Evolutionary conservation across 352 stramenopile genomes (phyloP), one percentile per base, ranked within the genome.

Genomic region (Globisporangium perplexum): DNA sequence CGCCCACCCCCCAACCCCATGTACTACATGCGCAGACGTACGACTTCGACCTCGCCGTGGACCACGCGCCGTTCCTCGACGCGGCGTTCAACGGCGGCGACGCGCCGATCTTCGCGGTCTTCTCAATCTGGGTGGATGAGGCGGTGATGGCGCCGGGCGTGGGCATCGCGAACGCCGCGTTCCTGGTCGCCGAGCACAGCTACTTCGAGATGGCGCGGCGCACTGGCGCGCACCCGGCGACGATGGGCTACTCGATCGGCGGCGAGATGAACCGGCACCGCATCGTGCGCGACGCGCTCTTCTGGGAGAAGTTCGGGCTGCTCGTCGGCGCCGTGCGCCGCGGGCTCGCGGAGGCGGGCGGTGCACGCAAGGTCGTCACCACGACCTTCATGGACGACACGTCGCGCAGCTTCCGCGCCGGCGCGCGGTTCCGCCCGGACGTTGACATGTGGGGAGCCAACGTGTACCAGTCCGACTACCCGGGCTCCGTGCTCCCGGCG

Each of bases 71-170:
- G 45, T 89, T 62, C 58, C 67, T 89, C 26, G 78, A 86, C 35
- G 75, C 78, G 2, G 78, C 78, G 23, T 89, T 66, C 64, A 87
- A 89, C 61, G 45, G 61, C 24, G 75, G 75, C 22, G 60, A 71
- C 11, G 44, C 76, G n/a, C 62, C 75, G 30, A 73, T 89, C 53
- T 87, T 72, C 69, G 77, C 78, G 18, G 59, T 89, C 33, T 89
- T 89, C 60, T 84, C 73, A 26, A 81, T 89, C 53, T 89, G 78
- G 78, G 82, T 89, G 55, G 72, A 85, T 44, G 73, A 85, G 38
- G 47, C 55, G 41, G 18, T 85, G 28, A 89, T 89, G 77, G 47
- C 69, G 31, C 20, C 69, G 0, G 17, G 50, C 22, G 47, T 70
- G 22, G 31, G 62, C 15, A 63, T 72, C 28, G 41, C 54, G 45